Evolutionary conservation across 75 land plant species (phyloP), one percentile per base, ranked within the genome.

Genomic region (Selaginella moellendorffii): DNA sequence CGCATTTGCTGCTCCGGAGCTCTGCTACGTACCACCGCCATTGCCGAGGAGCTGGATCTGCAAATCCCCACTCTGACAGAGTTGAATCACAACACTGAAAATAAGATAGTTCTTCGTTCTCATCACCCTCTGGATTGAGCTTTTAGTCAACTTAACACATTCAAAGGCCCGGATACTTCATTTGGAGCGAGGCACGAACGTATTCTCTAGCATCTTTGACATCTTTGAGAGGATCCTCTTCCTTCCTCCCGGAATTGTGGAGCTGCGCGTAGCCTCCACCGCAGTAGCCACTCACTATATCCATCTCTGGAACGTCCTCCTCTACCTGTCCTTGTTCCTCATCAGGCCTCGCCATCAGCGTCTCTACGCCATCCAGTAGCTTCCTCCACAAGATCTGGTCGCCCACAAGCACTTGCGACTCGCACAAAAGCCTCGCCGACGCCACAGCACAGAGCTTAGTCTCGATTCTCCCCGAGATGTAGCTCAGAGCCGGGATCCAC

Each of bases 231-330:
- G 96, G 99, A 67, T 93, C 99, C 10, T 86, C 90, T 62, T 83
- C 99, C 51, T 78, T 86, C 72, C 79, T 93, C 59, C 87, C 90
- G 54, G 96, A 85, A 86, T 89, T 89, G 31, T 86, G 74, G 22
- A 93, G 85, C 20, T 74, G 80, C 19, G 86, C 84, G 72, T 82
- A 93, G 2, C 78, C 68, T 24, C 88, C 79, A 63, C 83, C 66
- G n/a, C n/a, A n/a, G 54, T 93, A 89, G 27, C 90, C 88, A 1
- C 70, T 72, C 54, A 78, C 76, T 54, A 86, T 90, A 19, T 69
- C 81, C 54, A 93, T 36, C 64, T 89, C 99, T 1, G 85, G 90
- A 28, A 81, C 76, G 31, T 82, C 99, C 52, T 62, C 64, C 30
- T 88, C 90, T 24, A 83, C 84, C 24, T 82, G 84, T 1, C 78